Evolutionary conservation across 192 early-diverging fungal species (phyloP).

Genomic region (Coemansia sp.): DNA sequence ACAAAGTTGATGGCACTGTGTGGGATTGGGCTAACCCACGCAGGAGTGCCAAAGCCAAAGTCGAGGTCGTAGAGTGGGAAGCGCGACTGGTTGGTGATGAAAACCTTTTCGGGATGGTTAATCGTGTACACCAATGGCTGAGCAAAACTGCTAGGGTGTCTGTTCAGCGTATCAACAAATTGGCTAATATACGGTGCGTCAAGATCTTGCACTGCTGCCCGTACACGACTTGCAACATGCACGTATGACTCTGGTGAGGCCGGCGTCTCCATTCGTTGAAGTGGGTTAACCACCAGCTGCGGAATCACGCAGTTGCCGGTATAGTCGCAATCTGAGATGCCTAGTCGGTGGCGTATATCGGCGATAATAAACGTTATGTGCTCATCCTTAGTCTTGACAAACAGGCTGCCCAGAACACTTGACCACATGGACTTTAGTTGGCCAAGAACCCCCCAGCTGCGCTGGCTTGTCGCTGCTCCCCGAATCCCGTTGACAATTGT

Average conservation of each 20-base stretch:
- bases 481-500: not conserved
- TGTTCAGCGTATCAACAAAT: not conserved
- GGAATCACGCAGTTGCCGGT: not conserved
- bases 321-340: not conserved
- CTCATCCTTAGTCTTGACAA: not conserved
- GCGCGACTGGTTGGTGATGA: constrained; percentile 23
- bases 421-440: not conserved
- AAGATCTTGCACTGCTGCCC: not conserved
- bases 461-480: not conserved
- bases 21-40: constrained; percentile 15
- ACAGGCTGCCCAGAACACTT: not conserved
- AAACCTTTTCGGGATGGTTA: not conserved
- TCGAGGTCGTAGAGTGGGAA: constrained; percentile 18
- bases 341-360: not conserved
- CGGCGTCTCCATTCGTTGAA: not conserved
- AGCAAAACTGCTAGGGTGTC: not conserved
- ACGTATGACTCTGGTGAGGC: not conserved
- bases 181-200: constrained; percentile 1
- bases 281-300: not conserved
- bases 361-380: not conserved
- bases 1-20: not conserved
- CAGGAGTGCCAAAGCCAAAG: constrained; percentile 22
- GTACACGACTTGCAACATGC: not conserved
- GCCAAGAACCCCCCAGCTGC: not conserved
- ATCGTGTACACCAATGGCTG: constrained; percentile 12